A percentile compares a stretch with the other conserved stretches of the same genome.
Conservation (phyloP, 1,139 yeast species). For the Kodamaea arcana region DNA sequence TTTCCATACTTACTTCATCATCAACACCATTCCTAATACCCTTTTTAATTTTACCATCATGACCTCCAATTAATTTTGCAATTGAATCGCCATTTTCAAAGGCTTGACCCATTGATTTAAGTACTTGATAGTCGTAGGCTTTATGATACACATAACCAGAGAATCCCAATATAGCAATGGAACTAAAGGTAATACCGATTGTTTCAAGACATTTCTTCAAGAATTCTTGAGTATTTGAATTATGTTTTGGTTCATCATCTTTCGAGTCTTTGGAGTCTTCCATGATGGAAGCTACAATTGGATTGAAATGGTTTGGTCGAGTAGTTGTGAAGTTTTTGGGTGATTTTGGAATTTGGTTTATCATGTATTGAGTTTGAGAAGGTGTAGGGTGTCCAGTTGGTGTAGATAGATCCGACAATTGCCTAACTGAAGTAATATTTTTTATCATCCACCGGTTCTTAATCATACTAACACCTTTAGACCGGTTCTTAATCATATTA, state of each 20-base stretch:
- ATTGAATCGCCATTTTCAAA: conserved; percentile 70
- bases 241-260: conserved; percentile 10
- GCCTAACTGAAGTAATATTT: too few species aligned
- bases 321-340: background rate
- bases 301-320: conserved; percentile 9
- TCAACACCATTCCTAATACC: too few species aligned
- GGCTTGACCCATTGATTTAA: conserved; percentile 62
- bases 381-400: too few species aligned
- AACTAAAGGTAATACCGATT: conserved; percentile 71
- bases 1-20: too few species aligned
- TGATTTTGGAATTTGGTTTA: too few species aligned
- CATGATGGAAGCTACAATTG: conserved; percentile 17
- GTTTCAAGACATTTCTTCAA: conserved; percentile 62
- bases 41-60: too few species aligned
- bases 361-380: too few species aligned
- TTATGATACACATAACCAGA: conserved; percentile 72
- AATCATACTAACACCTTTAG: too few species aligned
- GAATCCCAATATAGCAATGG: conserved; percentile 63
- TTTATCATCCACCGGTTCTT: too few species aligned
- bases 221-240: conserved; percentile 24
- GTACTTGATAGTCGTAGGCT: conserved; percentile 55
- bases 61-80: conserved; percentile 52
- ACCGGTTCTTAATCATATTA: too few species aligned
- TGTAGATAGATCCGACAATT: too few species aligned
- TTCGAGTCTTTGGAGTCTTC: conserved; percentile 11